phyloP scores from a whole-genome alignment of 176 grass and related monocot genomes.

The Tillandsia leiboldiana region DNA sequence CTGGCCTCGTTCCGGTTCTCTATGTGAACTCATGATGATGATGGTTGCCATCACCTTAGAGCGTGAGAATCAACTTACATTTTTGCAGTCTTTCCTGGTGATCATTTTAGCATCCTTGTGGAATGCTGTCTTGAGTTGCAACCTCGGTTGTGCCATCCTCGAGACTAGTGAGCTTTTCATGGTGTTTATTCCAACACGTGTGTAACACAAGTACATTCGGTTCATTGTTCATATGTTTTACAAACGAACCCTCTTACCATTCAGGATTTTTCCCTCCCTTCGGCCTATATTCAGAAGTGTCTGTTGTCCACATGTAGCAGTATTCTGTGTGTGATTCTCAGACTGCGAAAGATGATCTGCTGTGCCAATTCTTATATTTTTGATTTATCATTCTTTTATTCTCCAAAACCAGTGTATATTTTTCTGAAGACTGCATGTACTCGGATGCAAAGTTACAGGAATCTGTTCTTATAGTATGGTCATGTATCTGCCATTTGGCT shows the following conservation, averaged over 20 bases:
- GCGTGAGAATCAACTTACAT: background rate
- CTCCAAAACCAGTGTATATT: too few relatives aligned
- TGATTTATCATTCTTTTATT: too few relatives aligned
- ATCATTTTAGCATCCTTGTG: background rate
- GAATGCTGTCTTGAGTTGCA: background rate
- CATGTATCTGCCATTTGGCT: too few relatives aligned
- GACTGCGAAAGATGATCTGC: background rate
- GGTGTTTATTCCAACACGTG: background rate
- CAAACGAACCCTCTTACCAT: background rate
- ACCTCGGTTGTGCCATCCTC: background rate
- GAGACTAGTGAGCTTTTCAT: background rate
- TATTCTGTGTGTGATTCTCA: background rate
- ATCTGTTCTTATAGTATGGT: too few relatives aligned
- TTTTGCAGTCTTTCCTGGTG: background rate
- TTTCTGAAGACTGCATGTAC: too few relatives aligned
- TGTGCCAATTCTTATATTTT: too few relatives aligned
- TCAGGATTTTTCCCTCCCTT: background rate
- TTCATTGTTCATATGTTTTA: background rate
- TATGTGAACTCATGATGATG: conserved; percentile 76
- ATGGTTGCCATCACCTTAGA: conserved; percentile 6
- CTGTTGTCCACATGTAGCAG: background rate
- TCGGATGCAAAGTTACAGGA: too few relatives aligned
- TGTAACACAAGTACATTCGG: background rate
- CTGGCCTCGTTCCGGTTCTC: conserved; percentile 85
- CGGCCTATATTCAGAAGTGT: background rate